Conservation (phyloP, 805 yeast genomes). For the Nakazawaea wyomingensis region DNA sequence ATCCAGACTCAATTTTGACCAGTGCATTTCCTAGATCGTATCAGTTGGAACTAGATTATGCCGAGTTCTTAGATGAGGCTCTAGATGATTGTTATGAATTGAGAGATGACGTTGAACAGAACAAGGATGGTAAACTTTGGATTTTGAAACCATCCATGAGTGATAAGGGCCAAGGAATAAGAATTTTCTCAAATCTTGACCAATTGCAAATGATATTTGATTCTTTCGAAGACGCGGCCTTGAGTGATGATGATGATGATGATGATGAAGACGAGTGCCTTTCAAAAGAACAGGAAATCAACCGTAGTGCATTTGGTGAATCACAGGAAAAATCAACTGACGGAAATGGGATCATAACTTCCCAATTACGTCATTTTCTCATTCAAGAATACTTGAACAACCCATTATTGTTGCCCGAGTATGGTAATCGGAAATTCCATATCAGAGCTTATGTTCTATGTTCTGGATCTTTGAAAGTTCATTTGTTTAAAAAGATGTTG, state of each 20-base stretch:
- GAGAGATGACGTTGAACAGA: slow-evolving; percentile 64
- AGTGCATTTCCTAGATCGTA: slow-evolving; percentile 68
- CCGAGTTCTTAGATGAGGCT: slow-evolving; percentile 92
- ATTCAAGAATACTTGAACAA: slow-evolving; percentile 73
- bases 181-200: slow-evolving; percentile 71
- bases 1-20: slow-evolving; percentile 60
- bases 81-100: slow-evolving; percentile 90
- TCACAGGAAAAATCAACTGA: slow-evolving; percentile 17
- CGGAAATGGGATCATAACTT: slow-evolving; percentile 67
- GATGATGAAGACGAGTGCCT: slow-evolving; percentile 29
- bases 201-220: slow-evolving; percentile 82
- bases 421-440: slow-evolving; percentile 77
- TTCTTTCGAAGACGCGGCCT: slow-evolving; percentile 72
- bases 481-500: slow-evolving; percentile 73
- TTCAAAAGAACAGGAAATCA: slow-evolving; percentile 13
- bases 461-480: slow-evolving; percentile 69
- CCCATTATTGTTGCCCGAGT: slow-evolving; percentile 62
- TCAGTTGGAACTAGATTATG: slow-evolving; percentile 86
- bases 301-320: slow-evolving; percentile 5
- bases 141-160: slow-evolving; percentile 96
- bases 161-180: slow-evolving; percentile 94
- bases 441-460: slow-evolving; percentile 80
- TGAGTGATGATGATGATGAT: slow-evolving; percentile 55
- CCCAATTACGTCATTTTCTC: slow-evolving; percentile 86
- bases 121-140: slow-evolving; percentile 53